Conservation (phyloP, 352 stramenopile species). For the Globisporangium okanoganense region DNA sequence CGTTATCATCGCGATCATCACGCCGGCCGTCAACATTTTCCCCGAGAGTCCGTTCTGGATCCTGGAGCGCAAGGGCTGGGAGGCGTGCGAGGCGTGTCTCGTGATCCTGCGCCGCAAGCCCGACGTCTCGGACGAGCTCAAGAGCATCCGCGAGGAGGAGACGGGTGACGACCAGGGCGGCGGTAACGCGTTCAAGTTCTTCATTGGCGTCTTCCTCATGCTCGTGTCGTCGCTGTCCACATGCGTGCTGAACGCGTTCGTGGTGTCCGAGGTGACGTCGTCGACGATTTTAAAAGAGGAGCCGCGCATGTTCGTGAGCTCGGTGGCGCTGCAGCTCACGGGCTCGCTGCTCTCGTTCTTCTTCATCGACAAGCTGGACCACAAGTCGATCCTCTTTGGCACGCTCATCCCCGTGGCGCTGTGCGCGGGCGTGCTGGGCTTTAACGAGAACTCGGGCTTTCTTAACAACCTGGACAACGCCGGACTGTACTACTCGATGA, state of each 20-base stretch:
- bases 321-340: slow-evolving; percentile 46
- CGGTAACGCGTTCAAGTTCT: slow-evolving; percentile 53
- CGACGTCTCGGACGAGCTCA: slow-evolving; percentile 65
- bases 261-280: slow-evolving; percentile 37
- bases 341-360: slow-evolving; percentile 68
- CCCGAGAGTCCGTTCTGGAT: slow-evolving; percentile 79
- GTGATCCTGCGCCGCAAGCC: slow-evolving; percentile 63
- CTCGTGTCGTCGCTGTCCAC: slow-evolving; percentile 53
- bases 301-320: slow-evolving; percentile 52
- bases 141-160: slow-evolving; percentile 64
- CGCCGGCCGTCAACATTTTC: slow-evolving; percentile 67
- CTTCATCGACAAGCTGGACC: slow-evolving; percentile 76
- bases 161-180: slow-evolving; percentile 29
- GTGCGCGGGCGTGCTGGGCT: slow-evolving; percentile 44
- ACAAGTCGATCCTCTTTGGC: slow-evolving; percentile 66
- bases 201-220: slow-evolving; percentile 61
- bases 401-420: slow-evolving; percentile 57
- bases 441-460: slow-evolving; percentile 52
- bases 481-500: slow-evolving; percentile 49
- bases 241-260: slow-evolving; percentile 55
- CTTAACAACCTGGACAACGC: slow-evolving; percentile 34
- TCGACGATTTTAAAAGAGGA: slow-evolving; percentile 33
- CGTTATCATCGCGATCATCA: slow-evolving; percentile 64
- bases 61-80: slow-evolving; percentile 58
- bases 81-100: slow-evolving; percentile 62